These are phyloP conservation scores for Phytophthora citrophthora DNA, from an alignment of 352 stramenopile genomes.

Conservation along the genomic window DNA sequence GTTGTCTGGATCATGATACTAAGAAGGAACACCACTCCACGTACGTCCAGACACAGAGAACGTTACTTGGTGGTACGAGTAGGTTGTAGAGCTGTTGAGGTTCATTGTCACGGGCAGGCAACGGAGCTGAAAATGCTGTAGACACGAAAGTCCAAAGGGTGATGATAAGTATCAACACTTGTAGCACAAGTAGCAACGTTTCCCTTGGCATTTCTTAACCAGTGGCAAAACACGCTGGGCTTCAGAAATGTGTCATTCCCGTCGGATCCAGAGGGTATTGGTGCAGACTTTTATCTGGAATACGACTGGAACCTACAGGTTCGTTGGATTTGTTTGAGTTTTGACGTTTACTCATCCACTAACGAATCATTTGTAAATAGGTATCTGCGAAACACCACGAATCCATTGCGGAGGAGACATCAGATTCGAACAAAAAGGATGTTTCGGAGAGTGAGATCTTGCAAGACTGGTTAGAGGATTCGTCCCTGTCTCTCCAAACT, in stretches of 20 bases:
- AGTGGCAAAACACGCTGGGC: constrained; percentile 57
- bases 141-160: too few relatives aligned
- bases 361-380: constrained; percentile 10
- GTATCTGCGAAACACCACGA: constrained; percentile 17
- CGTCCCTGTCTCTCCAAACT: constrained; percentile 14
- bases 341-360: background rate
- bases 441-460: constrained; percentile 8
- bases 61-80: too few relatives aligned
- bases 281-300: constrained; percentile 63
- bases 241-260: constrained; percentile 54
- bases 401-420: constrained; percentile 6
- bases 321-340: constrained; percentile 4
- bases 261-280: constrained; percentile 61
- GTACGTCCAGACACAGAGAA: too few relatives aligned
- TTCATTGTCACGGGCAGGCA: too few relatives aligned
- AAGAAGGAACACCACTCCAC: too few relatives aligned
- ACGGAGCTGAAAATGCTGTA: too few relatives aligned
- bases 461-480: constrained; percentile 50
- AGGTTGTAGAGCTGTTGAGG: too few relatives aligned
- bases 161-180: too few relatives aligned
- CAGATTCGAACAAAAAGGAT: background rate
- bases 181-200: too few relatives aligned
- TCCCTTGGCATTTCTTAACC: background rate
- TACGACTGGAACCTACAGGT: constrained; percentile 73
- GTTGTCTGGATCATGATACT: too few relatives aligned